These are phyloP conservation scores for Coniferiporia sulphurascens DNA, from an alignment of 1,284 basidiomycete species.

Conservation along the genomic window DNA sequence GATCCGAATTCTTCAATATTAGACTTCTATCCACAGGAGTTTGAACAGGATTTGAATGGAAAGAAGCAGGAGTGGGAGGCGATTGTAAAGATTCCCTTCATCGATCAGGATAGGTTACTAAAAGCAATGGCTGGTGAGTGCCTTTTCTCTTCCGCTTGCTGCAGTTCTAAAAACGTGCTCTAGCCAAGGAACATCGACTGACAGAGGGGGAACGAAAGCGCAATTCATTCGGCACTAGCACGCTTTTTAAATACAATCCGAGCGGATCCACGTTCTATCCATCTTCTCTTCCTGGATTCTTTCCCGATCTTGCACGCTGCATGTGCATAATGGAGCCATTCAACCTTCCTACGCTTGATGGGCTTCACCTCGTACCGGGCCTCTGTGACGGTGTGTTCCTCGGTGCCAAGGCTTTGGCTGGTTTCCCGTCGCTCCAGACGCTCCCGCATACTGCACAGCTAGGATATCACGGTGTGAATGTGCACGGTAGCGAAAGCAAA, in stretches of 20 bases:
- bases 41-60: constrained; percentile 93
- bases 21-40: constrained; percentile 91
- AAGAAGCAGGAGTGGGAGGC: constrained; percentile 99
- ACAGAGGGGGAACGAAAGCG: constrained; percentile 74
- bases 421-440: constrained; percentile 93
- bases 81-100: constrained; percentile 98
- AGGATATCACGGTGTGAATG: constrained; percentile 86
- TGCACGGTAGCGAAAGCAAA: constrained; percentile 86
- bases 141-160: neutral
- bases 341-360: constrained; percentile 84
- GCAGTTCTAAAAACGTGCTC: constrained; percentile 3
- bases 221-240: constrained; percentile 79
- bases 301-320: constrained; percentile 86
- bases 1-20: constrained; percentile 83
- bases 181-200: constrained; percentile 74
- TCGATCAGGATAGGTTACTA: constrained; percentile 79
- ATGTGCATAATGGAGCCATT: constrained; percentile 78
- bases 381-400: constrained; percentile 87
- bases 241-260: constrained; percentile 72
- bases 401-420: constrained; percentile 84
- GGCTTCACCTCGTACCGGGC: constrained; percentile 81
- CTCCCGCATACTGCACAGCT: constrained; percentile 76
- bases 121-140: constrained; percentile 74
- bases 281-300: constrained; percentile 91
- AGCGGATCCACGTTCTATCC: constrained; percentile 69